These are phyloP conservation scores for Lasiosphaeria hispida DNA, from an alignment of 495 filamentous ascomycete species.

Conservation along the genomic window DNA sequence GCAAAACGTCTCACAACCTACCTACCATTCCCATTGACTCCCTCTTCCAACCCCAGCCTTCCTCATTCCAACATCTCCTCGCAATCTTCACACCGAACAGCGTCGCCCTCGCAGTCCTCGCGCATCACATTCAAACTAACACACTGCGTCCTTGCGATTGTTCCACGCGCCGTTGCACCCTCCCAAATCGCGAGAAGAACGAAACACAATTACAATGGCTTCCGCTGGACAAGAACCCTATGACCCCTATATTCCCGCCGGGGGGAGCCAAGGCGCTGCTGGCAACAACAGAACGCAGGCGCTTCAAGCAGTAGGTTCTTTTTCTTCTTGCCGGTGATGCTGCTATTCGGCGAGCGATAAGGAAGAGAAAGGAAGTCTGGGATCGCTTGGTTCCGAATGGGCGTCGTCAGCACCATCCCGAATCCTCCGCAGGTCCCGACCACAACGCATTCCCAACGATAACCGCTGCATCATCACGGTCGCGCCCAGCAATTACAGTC, in stretches of 20 bases:
- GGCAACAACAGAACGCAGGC: slow-evolving; percentile 54
- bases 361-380: background rate
- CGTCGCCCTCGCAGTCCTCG: slow-evolving; percentile 17
- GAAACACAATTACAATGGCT: slow-evolving; percentile 51
- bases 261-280: slow-evolving; percentile 38
- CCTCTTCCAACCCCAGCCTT: slow-evolving; percentile 22
- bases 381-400: background rate
- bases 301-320: slow-evolving; percentile 76
- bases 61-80: slow-evolving; percentile 22
- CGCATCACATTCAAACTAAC: slow-evolving; percentile 4
- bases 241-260: slow-evolving; percentile 86
- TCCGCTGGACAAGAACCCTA: slow-evolving; percentile 66
- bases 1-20: slow-evolving; percentile 29
- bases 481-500: too few species aligned
- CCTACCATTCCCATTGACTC: slow-evolving; percentile 11
- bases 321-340: slow-evolving; percentile 8
- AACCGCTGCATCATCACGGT: too few species aligned
- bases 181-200: background rate
- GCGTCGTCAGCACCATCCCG: background rate
- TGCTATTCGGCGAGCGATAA: background rate
- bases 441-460: too few species aligned
- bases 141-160: background rate
- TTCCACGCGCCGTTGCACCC: slow-evolving; percentile 5
- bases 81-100: slow-evolving; percentile 13
- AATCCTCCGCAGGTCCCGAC: background rate